Base-by-base conservation (phyloP, 305 asterid species). In the Stenogyne calaminthoides region DNA sequence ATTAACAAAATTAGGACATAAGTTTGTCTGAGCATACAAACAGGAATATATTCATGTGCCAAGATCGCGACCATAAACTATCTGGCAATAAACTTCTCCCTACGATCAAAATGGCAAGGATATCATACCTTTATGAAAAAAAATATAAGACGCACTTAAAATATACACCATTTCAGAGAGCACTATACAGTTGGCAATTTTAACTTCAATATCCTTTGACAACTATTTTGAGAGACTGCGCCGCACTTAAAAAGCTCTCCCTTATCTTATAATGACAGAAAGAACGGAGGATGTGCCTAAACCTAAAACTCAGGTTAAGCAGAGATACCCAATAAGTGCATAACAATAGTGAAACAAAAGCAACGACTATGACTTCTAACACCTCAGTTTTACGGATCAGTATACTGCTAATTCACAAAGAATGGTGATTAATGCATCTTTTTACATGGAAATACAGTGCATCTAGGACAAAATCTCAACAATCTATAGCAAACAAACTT, bases 201-300 rank as follows among this genome's bases (percentile, higher is more conserved):
- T 11, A 34, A n/a, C 67, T 61, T 20, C 42, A 66, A 63, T 52
- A 36, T 2, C 46, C 44, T 27, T 59, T 34, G 8, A 46, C 3
- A 62, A 54, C 61, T 34, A 12, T n/a, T 22, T 71, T 6, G 14
- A 47, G 46, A 67, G 77, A 63, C 61, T 64, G 18, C 27, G 9
- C 52, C 36, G 52, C 51, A 71, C 15, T 34, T 11, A 54, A 64
- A 34, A 54, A 37, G 6, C 20, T 39, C 4, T 60, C 52, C 10
- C 18, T 10, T 8, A 10, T 22, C 22, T 39, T 39, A 18, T 60
- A 42, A 52, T 1, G 67, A 18, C 46, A 20, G 20, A 58, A 20
- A 46, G 32, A 71, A 57, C 16, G 18, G 18, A 72, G 71, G 37
- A 44, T 27, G 71, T 66, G 64, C 40, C 75, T 57, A 32, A 52